Evolutionary conservation across 257 asterid species (phyloP).

Genomic region (Solanum chiquidenum): DNA sequence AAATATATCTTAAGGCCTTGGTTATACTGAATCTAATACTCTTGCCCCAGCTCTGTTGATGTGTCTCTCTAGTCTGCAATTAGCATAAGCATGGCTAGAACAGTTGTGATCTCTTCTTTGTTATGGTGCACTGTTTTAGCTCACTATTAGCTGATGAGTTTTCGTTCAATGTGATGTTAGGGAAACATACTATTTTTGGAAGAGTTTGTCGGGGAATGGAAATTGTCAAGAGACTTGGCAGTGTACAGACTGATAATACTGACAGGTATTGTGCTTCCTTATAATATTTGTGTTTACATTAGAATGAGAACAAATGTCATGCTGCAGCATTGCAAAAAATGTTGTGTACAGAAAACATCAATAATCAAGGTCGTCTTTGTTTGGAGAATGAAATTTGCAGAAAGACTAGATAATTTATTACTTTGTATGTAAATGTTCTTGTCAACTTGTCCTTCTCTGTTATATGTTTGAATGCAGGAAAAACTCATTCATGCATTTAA

Average conservation of each 20-base stretch:
- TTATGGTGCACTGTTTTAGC: neutral
- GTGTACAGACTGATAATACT: conserved; percentile 93
- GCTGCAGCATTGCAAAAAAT: neutral
- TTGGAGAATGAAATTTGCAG: neutral
- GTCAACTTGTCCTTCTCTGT: neutral
- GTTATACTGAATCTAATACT: neutral
- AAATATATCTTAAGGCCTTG: neutral
- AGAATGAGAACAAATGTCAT: neutral
- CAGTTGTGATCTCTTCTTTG: neutral
- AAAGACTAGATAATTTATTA: neutral
- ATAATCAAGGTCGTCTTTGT: neutral
- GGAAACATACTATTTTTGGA: conserved; percentile 94
- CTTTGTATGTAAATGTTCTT: neutral
- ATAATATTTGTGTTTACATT: neutral
- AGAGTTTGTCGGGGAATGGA: conserved; percentile 95
- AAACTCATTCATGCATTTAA: neutral
- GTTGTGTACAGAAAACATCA: neutral
- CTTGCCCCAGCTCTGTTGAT: neutral
- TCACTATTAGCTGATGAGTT: neutral
- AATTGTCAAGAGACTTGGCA: conserved; percentile 90
- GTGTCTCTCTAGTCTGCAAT: neutral
- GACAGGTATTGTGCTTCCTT: conserved; percentile 45
- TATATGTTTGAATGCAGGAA: neutral
- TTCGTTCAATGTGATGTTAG: conserved; percentile 21
- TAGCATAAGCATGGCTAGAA: neutral